These are phyloP conservation scores for Picea abies DNA, from an alignment of 83 land plant genomes.

Conservation along the genomic window DNA sequence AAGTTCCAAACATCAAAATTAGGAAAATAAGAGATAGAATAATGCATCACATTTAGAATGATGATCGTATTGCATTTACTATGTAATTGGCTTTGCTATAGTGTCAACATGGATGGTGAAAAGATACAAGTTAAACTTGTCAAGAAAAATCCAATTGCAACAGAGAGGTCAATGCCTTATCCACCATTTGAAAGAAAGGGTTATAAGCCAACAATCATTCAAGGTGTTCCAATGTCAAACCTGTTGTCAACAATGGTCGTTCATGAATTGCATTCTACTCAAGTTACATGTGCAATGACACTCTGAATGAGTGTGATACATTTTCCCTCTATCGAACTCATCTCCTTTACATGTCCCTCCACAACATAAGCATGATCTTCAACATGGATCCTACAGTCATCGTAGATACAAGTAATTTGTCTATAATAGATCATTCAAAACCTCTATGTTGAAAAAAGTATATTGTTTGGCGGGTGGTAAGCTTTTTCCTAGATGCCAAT, in stretches of 20 bases:
- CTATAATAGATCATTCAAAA: constrained; percentile 6
- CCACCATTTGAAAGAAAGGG: constrained; percentile 86
- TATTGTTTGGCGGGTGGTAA: constrained; percentile 8
- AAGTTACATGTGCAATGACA: background rate
- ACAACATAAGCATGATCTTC: background rate
- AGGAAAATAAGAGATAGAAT: too few relatives aligned
- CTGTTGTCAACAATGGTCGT: constrained; percentile 77
- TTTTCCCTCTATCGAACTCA: background rate
- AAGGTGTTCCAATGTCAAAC: constrained; percentile 91
- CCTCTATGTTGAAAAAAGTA: background rate
- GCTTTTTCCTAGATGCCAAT: background rate
- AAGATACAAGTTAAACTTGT: constrained; percentile 87
- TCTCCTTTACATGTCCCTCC: too few relatives aligned
- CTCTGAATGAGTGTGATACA: background rate
- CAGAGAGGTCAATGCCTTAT: constrained; percentile 71
- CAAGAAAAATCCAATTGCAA: constrained; percentile 76
- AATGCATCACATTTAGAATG: too few relatives aligned
- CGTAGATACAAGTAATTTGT: background rate
- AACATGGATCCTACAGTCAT: background rate
- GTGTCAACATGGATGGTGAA: constrained; percentile 42
- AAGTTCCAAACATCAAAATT: too few relatives aligned
- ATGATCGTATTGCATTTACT: too few relatives aligned
- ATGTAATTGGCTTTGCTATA: too few relatives aligned
- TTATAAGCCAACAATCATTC: constrained; percentile 79
- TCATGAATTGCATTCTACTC: constrained; percentile 67